phyloP scores from a whole-genome alignment of 208 protist species.

The Leishmania guyanensis region DNA sequence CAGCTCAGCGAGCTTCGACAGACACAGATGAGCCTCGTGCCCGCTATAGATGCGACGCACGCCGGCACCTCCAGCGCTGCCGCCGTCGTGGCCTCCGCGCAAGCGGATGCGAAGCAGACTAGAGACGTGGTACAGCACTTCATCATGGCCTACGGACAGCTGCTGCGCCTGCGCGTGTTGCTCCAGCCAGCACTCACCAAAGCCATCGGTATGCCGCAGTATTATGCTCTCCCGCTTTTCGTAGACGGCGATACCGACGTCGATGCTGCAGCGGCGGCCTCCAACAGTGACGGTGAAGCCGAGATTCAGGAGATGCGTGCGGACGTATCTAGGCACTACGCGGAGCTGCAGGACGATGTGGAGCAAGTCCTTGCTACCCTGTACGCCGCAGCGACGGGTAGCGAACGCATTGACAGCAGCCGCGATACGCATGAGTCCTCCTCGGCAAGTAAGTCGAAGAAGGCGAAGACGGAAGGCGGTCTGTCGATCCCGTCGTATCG shows the following conservation, averaged over 20 bases:
- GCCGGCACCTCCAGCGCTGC: not conserved
- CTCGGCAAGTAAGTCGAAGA: conserved; percentile 4
- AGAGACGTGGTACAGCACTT: conserved; percentile 57
- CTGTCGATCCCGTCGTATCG: conserved; percentile 13
- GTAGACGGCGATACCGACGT: conserved; percentile 18
- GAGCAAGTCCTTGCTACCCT: conserved; percentile 30
- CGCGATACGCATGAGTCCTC: not conserved
- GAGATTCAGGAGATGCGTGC: conserved; percentile 24
- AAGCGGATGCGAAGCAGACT: conserved; percentile 33
- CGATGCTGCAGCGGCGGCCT: conserved; percentile 16
- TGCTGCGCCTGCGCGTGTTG: conserved; percentile 72
- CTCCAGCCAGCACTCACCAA: conserved; percentile 71
- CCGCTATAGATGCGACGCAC: not conserved
- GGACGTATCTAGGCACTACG: conserved; percentile 21
- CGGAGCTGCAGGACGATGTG: conserved; percentile 36
- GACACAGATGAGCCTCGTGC: conserved; percentile 29
- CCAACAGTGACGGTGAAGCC: conserved; percentile 18
- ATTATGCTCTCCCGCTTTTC: conserved; percentile 74
- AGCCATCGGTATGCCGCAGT: conserved; percentile 73
- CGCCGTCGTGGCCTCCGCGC: not conserved
- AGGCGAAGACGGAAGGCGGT: conserved; percentile 7
- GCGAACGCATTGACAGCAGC: not conserved
- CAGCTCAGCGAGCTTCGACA: conserved; percentile 40
- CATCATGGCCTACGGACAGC: conserved; percentile 73
- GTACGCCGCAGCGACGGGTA: conserved; percentile 21